Base-by-base conservation (phyloP, 805 yeast species). In the Metschnikowia drakensbergensis region DNA sequence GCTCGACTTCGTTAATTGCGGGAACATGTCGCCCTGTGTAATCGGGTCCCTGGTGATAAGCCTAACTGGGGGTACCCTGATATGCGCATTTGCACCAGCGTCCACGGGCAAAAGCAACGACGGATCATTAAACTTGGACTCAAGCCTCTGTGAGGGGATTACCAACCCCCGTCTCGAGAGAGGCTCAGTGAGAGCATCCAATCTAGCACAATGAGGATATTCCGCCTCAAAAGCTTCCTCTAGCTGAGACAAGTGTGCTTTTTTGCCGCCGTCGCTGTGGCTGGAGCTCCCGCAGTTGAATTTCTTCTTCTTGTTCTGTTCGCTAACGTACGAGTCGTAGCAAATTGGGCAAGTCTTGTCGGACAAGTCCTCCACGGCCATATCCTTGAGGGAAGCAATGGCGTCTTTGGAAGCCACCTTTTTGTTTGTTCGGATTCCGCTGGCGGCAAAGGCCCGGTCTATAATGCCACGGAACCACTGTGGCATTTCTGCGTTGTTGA, bases 331-430 rank as follows among this genome's bases (percentile, higher is more conserved):
- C 6, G 59, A 45, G 17, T 72, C 76, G 52, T 68, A 72, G 57
- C 76, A 72, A 17, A 72, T 72, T 2, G 76, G 74, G 49, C 76
- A 72, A 5, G 63, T 66, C 26, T 51, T 54, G 22, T 58, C 56
- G 4, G 52, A 53, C 35, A 63, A 34, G 2, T 42, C 48, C 5
- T 45, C 52, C 9, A 50, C 10, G 23, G 58, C 63, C 10, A 67
- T 63, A 11, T 53, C 60, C 34, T 55, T 53, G 34, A 71, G 57
- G 25, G 67, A 66, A 10, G 62, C 69, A 26, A 71, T 70, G 23
- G 75, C 75, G 35, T 69, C 72, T 7, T 63, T 67, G 3, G 74
- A 68, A 6, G 75, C 75, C 31, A 58, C 61, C 48, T 63, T 62
- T 29, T 55, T 55, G 47, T 52, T 56, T 8, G 40, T 30, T 9